phyloP scores from a whole-genome alignment of 305 asterid species.

The Andrographis paniculata region DNA sequence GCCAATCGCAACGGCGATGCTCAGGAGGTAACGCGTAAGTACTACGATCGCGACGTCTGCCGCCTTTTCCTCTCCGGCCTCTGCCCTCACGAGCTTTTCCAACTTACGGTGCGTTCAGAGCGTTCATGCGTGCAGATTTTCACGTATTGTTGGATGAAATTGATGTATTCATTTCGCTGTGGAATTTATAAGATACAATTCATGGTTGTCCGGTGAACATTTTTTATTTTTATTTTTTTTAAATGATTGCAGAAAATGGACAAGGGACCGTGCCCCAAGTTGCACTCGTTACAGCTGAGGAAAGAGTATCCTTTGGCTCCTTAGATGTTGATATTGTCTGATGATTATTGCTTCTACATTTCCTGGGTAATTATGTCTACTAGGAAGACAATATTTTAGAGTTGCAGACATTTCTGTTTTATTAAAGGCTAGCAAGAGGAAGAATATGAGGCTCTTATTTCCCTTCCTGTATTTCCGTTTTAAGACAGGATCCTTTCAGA shows the following conservation, averaged over 20 bases:
- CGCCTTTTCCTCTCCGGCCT: slow-evolving; percentile 91
- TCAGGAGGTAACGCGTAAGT: slow-evolving; percentile 76
- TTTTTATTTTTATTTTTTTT: background rate
- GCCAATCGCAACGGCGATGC: slow-evolving; percentile 91
- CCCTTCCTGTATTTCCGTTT: too few species aligned
- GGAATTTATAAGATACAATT: background rate
- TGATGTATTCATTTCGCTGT: background rate
- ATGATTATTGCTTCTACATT: too few species aligned
- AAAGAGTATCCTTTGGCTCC: slow-evolving; percentile 71
- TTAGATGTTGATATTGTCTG: background rate
- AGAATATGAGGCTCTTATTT: too few species aligned
- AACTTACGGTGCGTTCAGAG: slow-evolving; percentile 55
- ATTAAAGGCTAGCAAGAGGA: too few species aligned
- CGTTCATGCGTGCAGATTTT: background rate
- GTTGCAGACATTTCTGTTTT: too few species aligned
- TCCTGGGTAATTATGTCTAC: too few species aligned
- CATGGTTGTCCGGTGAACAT: background rate
- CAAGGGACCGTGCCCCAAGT: slow-evolving; percentile 88
- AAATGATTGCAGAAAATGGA: slow-evolving; percentile 71
- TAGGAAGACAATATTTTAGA: too few species aligned
- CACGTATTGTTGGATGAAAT: too few species aligned
- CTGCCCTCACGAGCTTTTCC: slow-evolving; percentile 95
- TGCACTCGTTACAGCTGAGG: slow-evolving; percentile 83
- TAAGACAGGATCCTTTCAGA: too few species aligned
- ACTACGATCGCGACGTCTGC: slow-evolving; percentile 92